Percentiles rank a stretch among this genome's conserved stretches.
phyloP scores from a whole-genome alignment of 352 stramenopile genomes.

The Phytophthora crassamura region DNA sequence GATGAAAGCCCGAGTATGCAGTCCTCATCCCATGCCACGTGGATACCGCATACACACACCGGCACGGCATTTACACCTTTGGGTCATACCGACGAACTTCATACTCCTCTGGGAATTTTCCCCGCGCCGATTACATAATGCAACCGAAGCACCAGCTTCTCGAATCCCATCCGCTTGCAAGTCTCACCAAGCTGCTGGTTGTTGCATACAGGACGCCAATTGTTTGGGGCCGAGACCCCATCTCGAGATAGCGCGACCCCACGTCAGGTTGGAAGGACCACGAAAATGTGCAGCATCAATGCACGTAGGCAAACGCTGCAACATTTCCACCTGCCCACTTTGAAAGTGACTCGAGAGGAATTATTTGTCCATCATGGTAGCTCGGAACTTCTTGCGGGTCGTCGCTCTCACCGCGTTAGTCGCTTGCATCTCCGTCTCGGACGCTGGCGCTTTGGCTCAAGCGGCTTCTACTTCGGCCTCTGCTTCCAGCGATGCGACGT shows the following conservation, averaged over 20 bases:
- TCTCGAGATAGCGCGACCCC: constrained; percentile 28
- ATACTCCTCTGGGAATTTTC: no score
- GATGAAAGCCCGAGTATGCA: no score
- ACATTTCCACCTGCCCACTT: constrained; percentile 19
- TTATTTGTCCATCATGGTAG: constrained; percentile 26
- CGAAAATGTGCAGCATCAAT: constrained; percentile 11
- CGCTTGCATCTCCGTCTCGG: constrained; percentile 21
- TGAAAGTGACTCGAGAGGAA: constrained; percentile 6
- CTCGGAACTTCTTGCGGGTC: constrained; percentile 21
- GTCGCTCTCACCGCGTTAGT: constrained; percentile 21
- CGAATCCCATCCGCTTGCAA: constrained; percentile 30
- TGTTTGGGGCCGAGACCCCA: constrained; percentile 17
- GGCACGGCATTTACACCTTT: no score
- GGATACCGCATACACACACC: no score
- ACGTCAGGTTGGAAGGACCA: constrained; percentile 24
- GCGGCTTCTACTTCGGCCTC: constrained; percentile 1
- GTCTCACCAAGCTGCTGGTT: constrained; percentile 9
- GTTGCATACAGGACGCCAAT: constrained; percentile 20
- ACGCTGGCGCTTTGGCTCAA: constrained; percentile 16
- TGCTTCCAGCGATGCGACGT: constrained; percentile 1
- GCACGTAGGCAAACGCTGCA: background rate
- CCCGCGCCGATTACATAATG: background rate
- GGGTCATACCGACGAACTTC: no score
- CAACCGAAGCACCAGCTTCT: constrained; percentile 8
- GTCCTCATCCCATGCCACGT: no score